Conservation (phyloP, 2,329 filamentous ascomycete species). For the Talaromyces sp. region DNA sequence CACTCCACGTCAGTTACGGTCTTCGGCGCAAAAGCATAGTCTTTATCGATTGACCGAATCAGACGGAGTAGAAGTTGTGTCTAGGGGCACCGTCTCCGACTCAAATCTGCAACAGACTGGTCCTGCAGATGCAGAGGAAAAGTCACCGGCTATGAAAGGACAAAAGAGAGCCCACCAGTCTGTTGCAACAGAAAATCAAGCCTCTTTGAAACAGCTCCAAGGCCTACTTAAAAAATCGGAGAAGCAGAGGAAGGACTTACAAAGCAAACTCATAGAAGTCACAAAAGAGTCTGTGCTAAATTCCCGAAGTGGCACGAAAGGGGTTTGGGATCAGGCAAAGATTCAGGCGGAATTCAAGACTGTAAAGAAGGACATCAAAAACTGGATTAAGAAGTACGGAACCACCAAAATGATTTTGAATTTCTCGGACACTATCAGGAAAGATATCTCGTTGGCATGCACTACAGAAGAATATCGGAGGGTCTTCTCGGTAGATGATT, state of each 20-base stretch:
- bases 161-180: not conserved
- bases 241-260: not conserved
- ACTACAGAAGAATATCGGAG: not conserved
- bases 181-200: not conserved
- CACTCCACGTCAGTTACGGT: not conserved
- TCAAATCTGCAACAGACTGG: not conserved
- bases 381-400: not conserved
- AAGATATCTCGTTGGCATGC: not conserved
- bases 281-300: slow-evolving; percentile 1
- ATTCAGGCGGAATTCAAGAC: not conserved
- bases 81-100: not conserved
- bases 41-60: not conserved
- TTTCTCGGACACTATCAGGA: not conserved
- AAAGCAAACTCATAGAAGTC: not conserved
- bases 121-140: not conserved
- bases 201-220: not conserved
- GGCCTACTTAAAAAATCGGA: not conserved
- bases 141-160: too few species aligned
- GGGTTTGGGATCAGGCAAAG: not conserved
- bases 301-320: not conserved
- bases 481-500: not conserved
- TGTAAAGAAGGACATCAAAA: not conserved
- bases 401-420: not conserved
- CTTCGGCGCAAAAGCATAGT: not conserved
- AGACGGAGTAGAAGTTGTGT: not conserved